These are phyloP conservation scores for Penicillium italicum DNA, from an alignment of 2,329 filamentous ascomycete genomes.

Conservation along the genomic window DNA sequence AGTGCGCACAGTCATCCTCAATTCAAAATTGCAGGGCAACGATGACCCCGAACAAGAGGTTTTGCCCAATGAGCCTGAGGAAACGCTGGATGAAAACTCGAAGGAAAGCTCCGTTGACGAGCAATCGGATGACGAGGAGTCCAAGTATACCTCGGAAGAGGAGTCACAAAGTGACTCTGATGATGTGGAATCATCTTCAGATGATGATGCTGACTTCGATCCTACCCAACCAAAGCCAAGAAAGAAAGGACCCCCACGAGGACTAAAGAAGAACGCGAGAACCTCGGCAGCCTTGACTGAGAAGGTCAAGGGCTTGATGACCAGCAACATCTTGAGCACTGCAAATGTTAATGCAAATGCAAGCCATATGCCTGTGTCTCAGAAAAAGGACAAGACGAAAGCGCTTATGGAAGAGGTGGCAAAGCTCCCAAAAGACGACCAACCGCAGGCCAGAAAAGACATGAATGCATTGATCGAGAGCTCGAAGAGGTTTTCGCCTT, in stretches of 20 bases:
- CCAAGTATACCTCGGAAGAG: neutral
- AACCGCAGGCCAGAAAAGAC: slow-evolving; percentile 23
- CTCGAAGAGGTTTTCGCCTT: slow-evolving; percentile 27
- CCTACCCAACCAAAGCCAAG: no score
- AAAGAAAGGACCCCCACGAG: neutral
- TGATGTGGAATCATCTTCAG: neutral
- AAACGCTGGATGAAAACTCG: neutral
- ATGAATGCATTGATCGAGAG: slow-evolving; percentile 25
- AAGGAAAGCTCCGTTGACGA: neutral
- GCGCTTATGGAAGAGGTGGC: slow-evolving; percentile 35
- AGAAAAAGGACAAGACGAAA: slow-evolving; percentile 22
- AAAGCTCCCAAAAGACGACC: slow-evolving; percentile 29
- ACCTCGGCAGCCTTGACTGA: neutral
- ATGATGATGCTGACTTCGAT: neutral
- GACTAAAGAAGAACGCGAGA: neutral
- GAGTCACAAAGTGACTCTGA: neutral
- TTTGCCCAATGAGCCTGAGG: neutral
- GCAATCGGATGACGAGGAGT: neutral
- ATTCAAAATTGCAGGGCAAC: neutral
- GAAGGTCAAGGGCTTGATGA: neutral
- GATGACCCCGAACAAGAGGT: no score
- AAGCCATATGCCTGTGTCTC: slow-evolving; percentile 27
- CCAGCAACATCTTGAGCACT: slow-evolving; percentile 9
- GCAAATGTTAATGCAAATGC: slow-evolving; percentile 26
- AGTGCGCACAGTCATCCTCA: no score